Evolutionary conservation across 78 protist species (phyloP), one percentile per base, ranked within the genome.

Genomic region (Anaeramoeba flamelloides): DNA sequence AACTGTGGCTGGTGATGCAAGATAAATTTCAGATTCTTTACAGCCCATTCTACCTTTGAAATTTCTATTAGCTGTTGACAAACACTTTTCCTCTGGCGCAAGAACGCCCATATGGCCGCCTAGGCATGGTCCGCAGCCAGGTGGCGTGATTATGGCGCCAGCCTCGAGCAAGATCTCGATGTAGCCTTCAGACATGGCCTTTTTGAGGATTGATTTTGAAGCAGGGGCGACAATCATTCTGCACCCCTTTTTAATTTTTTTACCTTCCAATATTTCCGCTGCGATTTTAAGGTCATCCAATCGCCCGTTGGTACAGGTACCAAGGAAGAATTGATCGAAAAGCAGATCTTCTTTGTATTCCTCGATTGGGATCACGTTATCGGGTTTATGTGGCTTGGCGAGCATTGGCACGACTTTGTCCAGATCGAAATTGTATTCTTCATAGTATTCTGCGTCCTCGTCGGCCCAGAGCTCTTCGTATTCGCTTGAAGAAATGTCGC

Each of bases 61-160:
- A 82, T 92, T 92, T 76, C 96, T 85, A 87, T 92, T 92, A 30
- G 94, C 96, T n/a, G 92, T 87, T 41, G 82, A 74, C 33, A 82
- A 86, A 78, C 87, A 83, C 36, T 53, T 65, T 69, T 87, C 88
- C n/a, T 53, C 17, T 17, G 17, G 34, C 17, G 34, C 69, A 53
- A 17, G 8, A 8, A 53, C 17, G 17, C 69, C 69, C 17, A 53
- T 17, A 26, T 53, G 69, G 17, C 69, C 69, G 33, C 81, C 31
- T 77, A 74, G 37, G 69, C 69, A 53, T 26, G 69, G 17, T 26
- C 34, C 8, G 69, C 69, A 53, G 8, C 87, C 84, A 0, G 85
- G 87, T 75, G 65, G 77, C 26, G 84, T 69, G 84, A 83, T 77
- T 1, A 81, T 77, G 76, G 81, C 80, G 26, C 87, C 93, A 32